phyloP scores from a whole-genome alignment of 495 filamentous ascomycete genomes.

The Xylaria intraflava region DNA sequence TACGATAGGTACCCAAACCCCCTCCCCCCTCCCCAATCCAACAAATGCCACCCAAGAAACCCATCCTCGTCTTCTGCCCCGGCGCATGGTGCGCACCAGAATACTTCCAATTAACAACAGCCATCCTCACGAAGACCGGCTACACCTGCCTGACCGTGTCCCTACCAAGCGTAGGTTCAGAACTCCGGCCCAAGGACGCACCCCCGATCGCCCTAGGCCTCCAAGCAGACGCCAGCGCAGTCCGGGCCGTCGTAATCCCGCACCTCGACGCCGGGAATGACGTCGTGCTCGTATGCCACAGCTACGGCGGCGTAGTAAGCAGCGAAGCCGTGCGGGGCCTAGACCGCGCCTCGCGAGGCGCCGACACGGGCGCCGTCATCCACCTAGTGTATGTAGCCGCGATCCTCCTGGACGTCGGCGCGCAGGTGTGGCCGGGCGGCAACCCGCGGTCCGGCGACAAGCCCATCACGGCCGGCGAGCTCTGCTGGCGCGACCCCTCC shows the following conservation, averaged over 20 bases:
- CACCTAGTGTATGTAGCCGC: constrained; percentile 10
- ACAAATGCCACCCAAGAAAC: constrained; percentile 14
- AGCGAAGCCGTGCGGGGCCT: constrained; percentile 42
- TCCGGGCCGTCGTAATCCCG: constrained; percentile 23
- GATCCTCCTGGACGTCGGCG: constrained; percentile 8
- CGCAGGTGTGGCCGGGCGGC: constrained; percentile 6
- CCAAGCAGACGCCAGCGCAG: constrained; percentile 18
- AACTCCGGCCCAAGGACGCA: constrained; percentile 19
- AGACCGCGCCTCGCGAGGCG: constrained; percentile 7
- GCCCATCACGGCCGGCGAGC: neutral
- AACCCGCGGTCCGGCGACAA: neutral
- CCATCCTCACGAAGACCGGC: constrained; percentile 27
- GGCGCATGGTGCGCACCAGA: constrained; percentile 42
- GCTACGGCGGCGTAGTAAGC: constrained; percentile 47
- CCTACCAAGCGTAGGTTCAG: constrained; percentile 29
- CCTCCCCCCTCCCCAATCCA: too few species aligned
- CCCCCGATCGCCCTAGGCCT: constrained; percentile 14
- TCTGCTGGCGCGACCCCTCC: constrained; percentile 5
- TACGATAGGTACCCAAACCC: neutral
- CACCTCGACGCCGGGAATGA: constrained; percentile 34
- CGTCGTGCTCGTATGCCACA: constrained; percentile 44
- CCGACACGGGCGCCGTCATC: constrained; percentile 4
- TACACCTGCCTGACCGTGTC: constrained; percentile 33
- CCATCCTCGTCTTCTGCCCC: constrained; percentile 39
- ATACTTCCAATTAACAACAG: constrained; percentile 29